Evolutionary conservation across 2,329 filamentous ascomycete genomes (phyloP), one percentile per base, ranked within the genome.

Genomic region (Pestalotiopsis sp.): DNA sequence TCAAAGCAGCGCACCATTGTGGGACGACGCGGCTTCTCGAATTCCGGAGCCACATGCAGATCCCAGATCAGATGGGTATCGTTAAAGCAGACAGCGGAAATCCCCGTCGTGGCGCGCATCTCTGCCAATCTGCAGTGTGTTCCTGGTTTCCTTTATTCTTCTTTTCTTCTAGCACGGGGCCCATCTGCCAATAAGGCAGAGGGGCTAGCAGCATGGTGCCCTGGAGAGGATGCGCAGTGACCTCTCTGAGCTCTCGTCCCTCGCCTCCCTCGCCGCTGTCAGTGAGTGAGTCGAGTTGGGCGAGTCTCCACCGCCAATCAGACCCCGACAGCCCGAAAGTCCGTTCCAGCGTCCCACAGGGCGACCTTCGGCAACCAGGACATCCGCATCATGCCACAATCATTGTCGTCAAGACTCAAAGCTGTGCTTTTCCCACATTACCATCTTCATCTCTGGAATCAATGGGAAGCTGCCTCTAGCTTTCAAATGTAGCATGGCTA

Each of bases 21-120:
- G 62, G 62, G 24, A 65, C 62, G 44, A 65, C 39, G 39, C 62
- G 62, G 62, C 52, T 65, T 65, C 62, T 30, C n/a, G 22, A 55
- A 22, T 65, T 65, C 62, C 62, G 62, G 40, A 11, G 13, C 44
- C 35, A 56, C 22, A 56, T 58, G 56, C 56, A 58, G 56, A 58
- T 58, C 26, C 30, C 56, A 58, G 56, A 58, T 58, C 44, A 52
- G 44, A 35, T 35, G 26, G 56, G 56, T 58, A 6, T 10, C 6
- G 14, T 58, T 26, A 26, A 22, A 26, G 14, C 35, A 63, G 40
- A 44, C 60, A 63, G 60, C 60, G 60, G 60, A 38, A 44, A 44
- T 38, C 35, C 26, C 58, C 58, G 58, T 61, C 22, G 58, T 61
- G 58, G 58, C 58, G 58, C 58, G 22, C 10, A 26, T 38, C 14